These are phyloP conservation scores for Lactarius trivialis DNA, from an alignment of 768 basidiomycete genomes.

Conservation along the genomic window DNA sequence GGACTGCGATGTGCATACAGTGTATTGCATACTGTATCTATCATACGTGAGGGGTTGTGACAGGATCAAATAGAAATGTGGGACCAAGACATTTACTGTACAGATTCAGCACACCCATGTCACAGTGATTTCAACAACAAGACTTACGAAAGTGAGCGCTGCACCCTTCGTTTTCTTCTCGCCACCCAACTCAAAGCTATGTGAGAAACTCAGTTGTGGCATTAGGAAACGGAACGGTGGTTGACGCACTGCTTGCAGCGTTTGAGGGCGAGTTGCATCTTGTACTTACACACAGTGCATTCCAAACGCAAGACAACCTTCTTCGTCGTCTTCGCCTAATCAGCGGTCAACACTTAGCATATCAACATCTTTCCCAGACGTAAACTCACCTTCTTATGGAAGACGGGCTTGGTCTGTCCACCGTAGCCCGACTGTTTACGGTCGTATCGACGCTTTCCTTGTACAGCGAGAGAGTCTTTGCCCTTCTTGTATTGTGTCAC, in stretches of 20 bases:
- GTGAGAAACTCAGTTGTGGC: constrained; percentile 4
- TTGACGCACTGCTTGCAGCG: constrained; percentile 95
- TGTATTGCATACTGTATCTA: constrained; percentile 15
- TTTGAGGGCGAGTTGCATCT: constrained; percentile 93
- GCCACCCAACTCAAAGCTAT: constrained; percentile 96
- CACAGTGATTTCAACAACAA: background rate
- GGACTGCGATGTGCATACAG: constrained; percentile 11
- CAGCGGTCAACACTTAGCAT: background rate
- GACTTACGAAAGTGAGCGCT: constrained; percentile 86
- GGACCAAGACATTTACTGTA: constrained; percentile 13
- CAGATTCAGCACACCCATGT: constrained; percentile 2
- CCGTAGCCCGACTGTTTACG: constrained; percentile 98
- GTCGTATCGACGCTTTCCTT: constrained; percentile 99
- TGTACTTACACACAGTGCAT: constrained; percentile 98
- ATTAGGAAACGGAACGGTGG: background rate
- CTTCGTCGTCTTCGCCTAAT: constrained; percentile 95
- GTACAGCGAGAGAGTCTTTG: constrained; percentile 94
- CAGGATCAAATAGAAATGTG: constrained; percentile 5
- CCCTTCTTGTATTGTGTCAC: constrained; percentile 99
- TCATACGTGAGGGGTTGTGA: constrained; percentile 14
- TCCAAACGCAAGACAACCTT: constrained; percentile 98
- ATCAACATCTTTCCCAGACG: background rate
- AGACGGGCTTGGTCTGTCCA: constrained; percentile 99
- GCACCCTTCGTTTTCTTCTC: constrained; percentile 99
- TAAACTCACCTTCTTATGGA: constrained; percentile 95